Base-by-base conservation (phyloP, 345 rosid species). In the Brassica nigra region DNA sequence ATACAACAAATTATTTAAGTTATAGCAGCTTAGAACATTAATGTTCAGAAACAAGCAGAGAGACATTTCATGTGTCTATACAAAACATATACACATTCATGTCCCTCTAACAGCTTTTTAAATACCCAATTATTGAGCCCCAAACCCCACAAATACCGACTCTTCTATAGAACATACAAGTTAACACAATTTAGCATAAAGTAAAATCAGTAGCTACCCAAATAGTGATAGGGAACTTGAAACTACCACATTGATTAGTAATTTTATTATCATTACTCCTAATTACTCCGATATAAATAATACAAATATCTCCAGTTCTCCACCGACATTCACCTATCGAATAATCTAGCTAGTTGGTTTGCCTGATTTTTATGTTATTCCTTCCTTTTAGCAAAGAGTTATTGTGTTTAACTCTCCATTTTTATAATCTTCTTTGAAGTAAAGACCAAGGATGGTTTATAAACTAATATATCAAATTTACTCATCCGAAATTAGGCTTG, bases 61-160 rank as follows among this genome's bases (percentile, higher is more conserved):
- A 62, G 70, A 68, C 76, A 80, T 62, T 74, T 75, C 83, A 80
- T 75, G 79, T 70, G 79, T 74, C 37, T 36, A 33, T 36, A 75
- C 71, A 80, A 62, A 68, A 75, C 76, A 80, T 64, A 61, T 39
- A 62, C 83, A 70, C 75, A 80, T 62, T 80, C 71, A 68, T 80
- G 83, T 80, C 79, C 54, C 55, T 68, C 23, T 29, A 29, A 18
- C 58, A 62, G 58, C 9, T 33, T 36, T 33, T 68, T 47, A 61
- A 8, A 68, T 63, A 52, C 66, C 36, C 65, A 33, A 68, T 74
- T 75, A 74, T 62, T 74, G 78, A 74, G 2, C 59, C 49, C 52
- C 44, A 72, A 71, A 65, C 61, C 63, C 76, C 57, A 78, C 81
- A 36, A 20, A 42, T 33, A 31, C 57, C 8, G 4, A 36, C 23